Evolutionary conservation across 2,329 filamentous ascomycete genomes (phyloP).

Genomic region (Exophiala dermatitidis): DNA sequence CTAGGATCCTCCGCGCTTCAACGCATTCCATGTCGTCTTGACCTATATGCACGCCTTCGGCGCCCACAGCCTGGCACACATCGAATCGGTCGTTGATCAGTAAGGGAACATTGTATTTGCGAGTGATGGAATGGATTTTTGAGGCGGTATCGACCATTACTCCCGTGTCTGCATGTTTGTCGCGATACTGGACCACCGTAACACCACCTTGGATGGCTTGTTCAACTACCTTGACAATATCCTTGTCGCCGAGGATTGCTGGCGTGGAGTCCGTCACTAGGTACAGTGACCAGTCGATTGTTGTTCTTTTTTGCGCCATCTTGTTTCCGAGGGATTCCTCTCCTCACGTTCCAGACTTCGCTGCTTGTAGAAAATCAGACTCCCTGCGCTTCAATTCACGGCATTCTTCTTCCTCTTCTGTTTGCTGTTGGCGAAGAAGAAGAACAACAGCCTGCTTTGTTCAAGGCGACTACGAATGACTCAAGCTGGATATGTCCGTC

Average conservation of each 20-base stretch:
- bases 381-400: too few relatives aligned
- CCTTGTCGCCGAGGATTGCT: constrained; percentile 64
- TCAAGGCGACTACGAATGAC: too few relatives aligned
- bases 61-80: constrained; percentile 74
- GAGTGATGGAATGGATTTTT: constrained; percentile 64
- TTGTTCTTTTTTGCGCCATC: constrained; percentile 28
- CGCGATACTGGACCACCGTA: constrained; percentile 81
- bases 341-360: neutral
- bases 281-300: constrained; percentile 72
- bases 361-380: too few relatives aligned
- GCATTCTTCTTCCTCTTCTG: too few relatives aligned
- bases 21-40: constrained; percentile 82
- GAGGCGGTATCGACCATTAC: constrained; percentile 63
- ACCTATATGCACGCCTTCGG: constrained; percentile 88
- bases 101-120: constrained; percentile 62
- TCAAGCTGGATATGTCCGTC: too few relatives aligned
- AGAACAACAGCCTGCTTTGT: too few relatives aligned
- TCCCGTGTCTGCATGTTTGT: constrained; percentile 73
- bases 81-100: constrained; percentile 91
- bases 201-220: constrained; percentile 70
- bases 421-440: too few relatives aligned
- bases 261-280: constrained; percentile 91
- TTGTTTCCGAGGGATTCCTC: neutral
- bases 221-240: constrained; percentile 67
- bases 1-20: constrained; percentile 65